Evolutionary conservation across 2,329 filamentous ascomycete species (phyloP).

Genomic region (Curvularia lunata): DNA sequence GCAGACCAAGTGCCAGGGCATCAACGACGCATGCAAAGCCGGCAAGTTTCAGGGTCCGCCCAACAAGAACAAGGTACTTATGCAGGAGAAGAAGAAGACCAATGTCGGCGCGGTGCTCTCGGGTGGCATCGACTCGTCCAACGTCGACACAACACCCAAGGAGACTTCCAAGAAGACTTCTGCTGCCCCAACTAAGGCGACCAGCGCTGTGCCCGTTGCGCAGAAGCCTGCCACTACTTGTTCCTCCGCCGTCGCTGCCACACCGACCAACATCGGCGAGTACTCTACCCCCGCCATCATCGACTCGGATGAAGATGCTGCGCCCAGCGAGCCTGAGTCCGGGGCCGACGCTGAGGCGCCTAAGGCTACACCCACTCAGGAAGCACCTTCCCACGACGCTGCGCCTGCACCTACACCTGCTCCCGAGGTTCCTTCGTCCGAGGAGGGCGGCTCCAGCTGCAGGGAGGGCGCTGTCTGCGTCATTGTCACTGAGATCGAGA

Average conservation of each 20-base stretch:
- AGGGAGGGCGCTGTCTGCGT: conserved; percentile 31
- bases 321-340: background rate
- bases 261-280: conserved; percentile 17
- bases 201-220: conserved; percentile 24
- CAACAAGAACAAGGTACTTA: conserved; percentile 51
- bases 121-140: background rate
- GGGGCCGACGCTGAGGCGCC: conserved; percentile 4
- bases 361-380: conserved; percentile 18
- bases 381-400: conserved; percentile 21
- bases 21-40: conserved; percentile 52
- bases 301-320: background rate
- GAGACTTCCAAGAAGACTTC: background rate
- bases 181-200: conserved; percentile 8
- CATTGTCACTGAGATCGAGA: conserved; percentile 32
- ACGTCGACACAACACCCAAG: background rate
- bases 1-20: conserved; percentile 65
- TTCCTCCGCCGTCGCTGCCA: conserved; percentile 3
- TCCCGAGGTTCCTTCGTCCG: conserved; percentile 19
- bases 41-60: conserved; percentile 54
- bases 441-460: conserved; percentile 24
- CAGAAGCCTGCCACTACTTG: conserved; percentile 22
- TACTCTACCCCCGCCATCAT: conserved; percentile 12
- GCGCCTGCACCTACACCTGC: conserved; percentile 30
- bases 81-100: conserved; percentile 35
- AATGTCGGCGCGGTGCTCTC: conserved; percentile 40